A percentile compares a stretch with the other conserved stretches of the same genome.
Conservation (phyloP, 2,329 filamentous ascomycete species). For the Sporothrix variecibatus region DNA sequence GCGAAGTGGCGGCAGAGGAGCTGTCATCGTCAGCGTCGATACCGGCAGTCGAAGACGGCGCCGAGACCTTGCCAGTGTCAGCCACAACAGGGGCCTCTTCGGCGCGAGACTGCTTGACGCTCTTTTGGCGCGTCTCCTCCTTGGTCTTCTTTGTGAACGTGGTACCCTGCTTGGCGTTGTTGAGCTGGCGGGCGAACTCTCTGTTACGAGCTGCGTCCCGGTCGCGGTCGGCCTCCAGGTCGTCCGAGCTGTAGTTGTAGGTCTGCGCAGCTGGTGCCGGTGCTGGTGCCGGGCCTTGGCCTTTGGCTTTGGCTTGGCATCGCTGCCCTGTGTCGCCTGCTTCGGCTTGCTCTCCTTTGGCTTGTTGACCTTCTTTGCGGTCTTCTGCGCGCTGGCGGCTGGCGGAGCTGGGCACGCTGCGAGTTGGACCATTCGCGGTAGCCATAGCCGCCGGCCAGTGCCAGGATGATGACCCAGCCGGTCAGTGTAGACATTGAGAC, state of each 20-base stretch:
- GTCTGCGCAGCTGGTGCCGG: slow-evolving; percentile 26
- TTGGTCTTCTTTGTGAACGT: slow-evolving; percentile 57
- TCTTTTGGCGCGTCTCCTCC: slow-evolving; percentile 66
- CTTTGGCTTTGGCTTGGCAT: slow-evolving; percentile 42
- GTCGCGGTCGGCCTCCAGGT: slow-evolving; percentile 44
- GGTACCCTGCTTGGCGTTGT: slow-evolving; percentile 69
- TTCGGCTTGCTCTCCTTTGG: slow-evolving; percentile 36
- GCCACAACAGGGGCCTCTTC: slow-evolving; percentile 46
- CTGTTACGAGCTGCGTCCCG: slow-evolving; percentile 48
- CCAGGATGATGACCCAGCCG: slow-evolving; percentile 39
- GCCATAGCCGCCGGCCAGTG: slow-evolving; percentile 32
- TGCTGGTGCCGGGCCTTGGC: slow-evolving; percentile 36
- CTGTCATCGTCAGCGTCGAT: slow-evolving; percentile 80
- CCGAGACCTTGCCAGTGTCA: slow-evolving; percentile 48
- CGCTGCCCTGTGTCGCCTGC: slow-evolving; percentile 38
- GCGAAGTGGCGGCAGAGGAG: slow-evolving; percentile 68
- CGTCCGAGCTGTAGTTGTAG: slow-evolving; percentile 50
- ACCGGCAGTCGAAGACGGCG: slow-evolving; percentile 69
- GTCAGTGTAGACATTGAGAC: slow-evolving; percentile 40
- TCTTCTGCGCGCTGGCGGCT: slow-evolving; percentile 41
- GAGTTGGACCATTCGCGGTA: slow-evolving; percentile 35
- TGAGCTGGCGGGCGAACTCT: slow-evolving; percentile 75
- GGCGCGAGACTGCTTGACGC: slow-evolving; percentile 68
- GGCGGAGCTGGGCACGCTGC: slow-evolving; percentile 35
- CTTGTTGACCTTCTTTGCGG: slow-evolving; percentile 36